Evolutionary conservation across 2,329 filamentous ascomycete species (phyloP).

Genomic region (Phyllosticta ampelicida): DNA sequence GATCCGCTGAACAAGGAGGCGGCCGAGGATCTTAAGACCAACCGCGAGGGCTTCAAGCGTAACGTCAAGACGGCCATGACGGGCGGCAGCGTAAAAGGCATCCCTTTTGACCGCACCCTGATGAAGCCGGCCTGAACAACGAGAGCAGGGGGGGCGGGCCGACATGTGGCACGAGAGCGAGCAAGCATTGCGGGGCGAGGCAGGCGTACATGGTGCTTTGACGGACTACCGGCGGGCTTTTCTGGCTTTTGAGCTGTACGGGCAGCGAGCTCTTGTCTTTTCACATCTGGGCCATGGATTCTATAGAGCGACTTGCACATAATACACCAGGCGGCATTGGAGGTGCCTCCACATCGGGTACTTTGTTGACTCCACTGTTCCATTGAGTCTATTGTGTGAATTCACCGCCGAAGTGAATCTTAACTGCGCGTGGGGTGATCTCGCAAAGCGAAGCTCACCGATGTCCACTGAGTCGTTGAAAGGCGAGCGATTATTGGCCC

Average conservation of each 20-base stretch:
- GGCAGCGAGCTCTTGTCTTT: not conserved
- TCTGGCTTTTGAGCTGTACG: not conserved
- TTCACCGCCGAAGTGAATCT: not conserved
- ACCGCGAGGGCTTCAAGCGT: slow-evolving; percentile 79
- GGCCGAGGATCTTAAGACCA: slow-evolving; percentile 78
- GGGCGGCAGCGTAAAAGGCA: slow-evolving; percentile 64
- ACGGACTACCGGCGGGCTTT: slow-evolving; percentile 6
- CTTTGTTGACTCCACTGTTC: too few relatives aligned
- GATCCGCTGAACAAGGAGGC: slow-evolving; percentile 99
- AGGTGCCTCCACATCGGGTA: too few relatives aligned
- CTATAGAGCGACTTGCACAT: not conserved
- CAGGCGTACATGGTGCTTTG: slow-evolving; percentile 8
- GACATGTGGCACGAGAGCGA: not conserved
- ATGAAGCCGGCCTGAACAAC: not conserved
- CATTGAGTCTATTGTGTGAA: not conserved
- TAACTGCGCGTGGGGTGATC: not conserved
- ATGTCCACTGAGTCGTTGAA: not conserved
- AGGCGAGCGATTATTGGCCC: not conserved
- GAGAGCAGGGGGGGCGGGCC: not conserved
- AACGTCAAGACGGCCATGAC: slow-evolving; percentile 80
- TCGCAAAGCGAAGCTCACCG: not conserved
- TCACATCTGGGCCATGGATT: not conserved
- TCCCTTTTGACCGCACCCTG: slow-evolving; percentile 63
- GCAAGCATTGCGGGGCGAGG: slow-evolving; percentile 10
- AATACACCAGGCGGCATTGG: not conserved